Percentiles rank a stretch among this genome's conserved stretches.
Conservation (phyloP, 2,329 filamentous ascomycete genomes). For the Penicillium sp. region DNA sequence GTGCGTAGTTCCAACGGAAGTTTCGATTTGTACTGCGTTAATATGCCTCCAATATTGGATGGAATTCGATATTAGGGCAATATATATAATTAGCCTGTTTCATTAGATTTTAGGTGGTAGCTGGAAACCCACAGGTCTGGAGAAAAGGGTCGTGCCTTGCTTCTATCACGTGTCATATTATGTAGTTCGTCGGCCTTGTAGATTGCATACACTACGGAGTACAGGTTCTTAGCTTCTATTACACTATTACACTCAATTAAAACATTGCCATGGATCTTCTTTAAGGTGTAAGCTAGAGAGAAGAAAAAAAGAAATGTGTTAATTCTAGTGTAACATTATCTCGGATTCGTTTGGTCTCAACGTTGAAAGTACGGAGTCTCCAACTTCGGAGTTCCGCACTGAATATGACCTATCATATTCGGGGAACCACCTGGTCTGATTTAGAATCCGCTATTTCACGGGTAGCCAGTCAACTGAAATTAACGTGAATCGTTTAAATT, state of each 20-base stretch:
- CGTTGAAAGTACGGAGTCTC: not conserved
- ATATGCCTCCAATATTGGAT: not conserved
- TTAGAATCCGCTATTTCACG: not conserved
- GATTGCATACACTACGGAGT: not conserved
- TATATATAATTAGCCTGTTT: not conserved
- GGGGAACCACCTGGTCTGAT: not conserved
- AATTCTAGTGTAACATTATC: not conserved
- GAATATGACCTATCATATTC: not conserved
- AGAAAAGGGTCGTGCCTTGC: not conserved
- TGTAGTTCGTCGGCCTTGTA: not conserved
- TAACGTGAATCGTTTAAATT: not conserved
- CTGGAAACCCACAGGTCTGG: not conserved
- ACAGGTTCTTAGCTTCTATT: not conserved
- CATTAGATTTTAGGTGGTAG: not conserved
- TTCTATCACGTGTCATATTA: not conserved
- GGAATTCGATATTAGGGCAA: not conserved
- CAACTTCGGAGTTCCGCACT: not conserved
- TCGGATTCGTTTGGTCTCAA: not conserved
- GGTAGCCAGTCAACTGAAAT: not conserved
- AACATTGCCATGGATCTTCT: not conserved
- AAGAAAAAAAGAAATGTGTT: not conserved
- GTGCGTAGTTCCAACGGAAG: slow-evolving; percentile 5
- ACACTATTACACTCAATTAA: not conserved
- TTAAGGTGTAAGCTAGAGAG: not conserved
- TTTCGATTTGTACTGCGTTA: not conserved